Evolutionary conservation across 306 rosid species (phyloP).

Genomic region (Cucumis cinereus): DNA sequence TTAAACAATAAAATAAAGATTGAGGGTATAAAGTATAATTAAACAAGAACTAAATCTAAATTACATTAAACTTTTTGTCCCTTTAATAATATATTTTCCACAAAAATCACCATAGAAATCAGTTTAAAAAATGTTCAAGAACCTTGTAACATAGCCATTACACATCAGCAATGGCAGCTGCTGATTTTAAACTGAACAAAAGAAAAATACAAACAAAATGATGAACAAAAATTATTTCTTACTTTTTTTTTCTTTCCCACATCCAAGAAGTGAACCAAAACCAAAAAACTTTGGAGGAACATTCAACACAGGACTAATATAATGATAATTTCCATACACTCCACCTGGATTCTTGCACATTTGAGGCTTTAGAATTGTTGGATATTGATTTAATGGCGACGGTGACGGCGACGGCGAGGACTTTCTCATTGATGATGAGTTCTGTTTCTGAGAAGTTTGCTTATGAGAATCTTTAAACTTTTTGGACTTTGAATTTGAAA

Average conservation of each 20-base stretch:
- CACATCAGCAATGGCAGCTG: background rate
- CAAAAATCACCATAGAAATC: background rate
- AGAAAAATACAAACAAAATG: background rate
- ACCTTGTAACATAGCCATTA: background rate
- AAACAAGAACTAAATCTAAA: too few relatives aligned
- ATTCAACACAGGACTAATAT: slow-evolving; percentile 59
- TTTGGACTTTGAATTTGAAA: slow-evolving; percentile 31
- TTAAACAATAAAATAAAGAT: too few relatives aligned
- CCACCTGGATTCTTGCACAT: slow-evolving; percentile 53
- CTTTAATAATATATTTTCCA: background rate
- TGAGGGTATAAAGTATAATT: too few relatives aligned
- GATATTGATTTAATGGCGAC: slow-evolving; percentile 12
- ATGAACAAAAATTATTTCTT: slow-evolving; percentile 34
- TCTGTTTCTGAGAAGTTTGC: slow-evolving; percentile 24
- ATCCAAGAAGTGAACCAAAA: slow-evolving; percentile 52
- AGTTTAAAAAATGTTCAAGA: background rate
- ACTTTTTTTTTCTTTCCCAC: slow-evolving; percentile 44
- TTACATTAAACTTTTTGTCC: too few relatives aligned
- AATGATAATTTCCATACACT: slow-evolving; percentile 34
- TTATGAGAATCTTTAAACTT: slow-evolving; percentile 21
- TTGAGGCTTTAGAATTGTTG: slow-evolving; percentile 30
- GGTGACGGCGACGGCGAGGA: slow-evolving; percentile 19
- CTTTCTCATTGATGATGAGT: slow-evolving; percentile 12
- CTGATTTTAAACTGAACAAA: background rate
- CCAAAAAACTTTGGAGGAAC: slow-evolving; percentile 72